phyloP scores from a whole-genome alignment of 73 alveolate species.

The Blepharisma stoltei region DNA sequence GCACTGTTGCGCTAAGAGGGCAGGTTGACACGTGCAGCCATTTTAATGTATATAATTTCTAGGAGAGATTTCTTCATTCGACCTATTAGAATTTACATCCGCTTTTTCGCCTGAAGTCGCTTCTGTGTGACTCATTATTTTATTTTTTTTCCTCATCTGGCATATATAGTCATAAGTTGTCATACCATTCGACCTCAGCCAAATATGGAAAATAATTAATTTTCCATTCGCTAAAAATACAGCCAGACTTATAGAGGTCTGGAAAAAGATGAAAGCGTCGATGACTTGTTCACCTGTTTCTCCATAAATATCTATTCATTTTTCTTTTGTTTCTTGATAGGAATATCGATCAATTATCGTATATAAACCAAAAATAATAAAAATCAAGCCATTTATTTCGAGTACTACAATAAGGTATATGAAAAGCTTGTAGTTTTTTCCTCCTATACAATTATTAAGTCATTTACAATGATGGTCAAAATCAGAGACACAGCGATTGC shows the following conservation, averaged over 20 bases:
- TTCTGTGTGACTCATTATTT: not conserved
- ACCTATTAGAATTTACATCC: not conserved
- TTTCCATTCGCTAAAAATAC: not conserved
- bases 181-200: not conserved
- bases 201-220: not conserved
- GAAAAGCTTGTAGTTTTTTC: conserved; percentile 49
- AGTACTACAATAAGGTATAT: conserved; percentile 3
- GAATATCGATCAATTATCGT: not conserved
- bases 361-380: not conserved
- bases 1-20: too few relatives aligned
- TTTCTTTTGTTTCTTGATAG: not conserved
- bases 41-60: too few relatives aligned
- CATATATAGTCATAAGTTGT: not conserved
- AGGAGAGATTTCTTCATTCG: too few relatives aligned
- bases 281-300: not conserved
- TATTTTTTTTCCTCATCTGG: not conserved
- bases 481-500: conserved; percentile 76
- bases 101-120: not conserved
- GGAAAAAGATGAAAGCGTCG: not conserved
- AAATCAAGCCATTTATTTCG: too few relatives aligned
- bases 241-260: not conserved
- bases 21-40: too few relatives aligned
- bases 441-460: conserved; percentile 78
- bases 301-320: not conserved
- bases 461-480: conserved; percentile 90